Conservation (phyloP, 2,329 filamentous ascomycete species). For the Phyllachora maydis region DNA sequence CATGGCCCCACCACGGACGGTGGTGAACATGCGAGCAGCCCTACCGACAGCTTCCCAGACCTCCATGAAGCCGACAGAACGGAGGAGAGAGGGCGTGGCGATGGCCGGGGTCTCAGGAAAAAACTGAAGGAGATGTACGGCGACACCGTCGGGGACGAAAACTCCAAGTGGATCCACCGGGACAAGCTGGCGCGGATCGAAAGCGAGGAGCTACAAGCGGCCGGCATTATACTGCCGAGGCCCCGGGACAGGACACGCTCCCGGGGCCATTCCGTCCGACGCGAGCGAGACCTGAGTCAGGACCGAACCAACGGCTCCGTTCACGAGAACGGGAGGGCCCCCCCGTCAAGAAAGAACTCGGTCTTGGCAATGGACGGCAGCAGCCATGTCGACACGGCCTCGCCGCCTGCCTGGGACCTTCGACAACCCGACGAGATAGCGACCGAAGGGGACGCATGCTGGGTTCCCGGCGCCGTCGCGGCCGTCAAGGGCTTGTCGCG, state of each 20-base stretch:
- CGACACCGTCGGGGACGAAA: constrained; percentile 22
- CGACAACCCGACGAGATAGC: constrained; percentile 61
- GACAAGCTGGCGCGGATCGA: constrained; percentile 72
- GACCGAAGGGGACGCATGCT: constrained; percentile 31
- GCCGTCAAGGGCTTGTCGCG: constrained; percentile 47
- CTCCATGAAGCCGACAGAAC: constrained; percentile 12
- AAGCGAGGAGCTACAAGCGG: constrained; percentile 59
- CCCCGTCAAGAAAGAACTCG: constrained; percentile 25
- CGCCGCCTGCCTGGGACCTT: constrained; percentile 43
- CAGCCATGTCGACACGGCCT: constrained; percentile 15
- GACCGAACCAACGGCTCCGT: too few species aligned
- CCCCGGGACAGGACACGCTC: constrained; percentile 29
- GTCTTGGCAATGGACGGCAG: constrained; percentile 15
- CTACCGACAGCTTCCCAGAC: constrained; percentile 23
- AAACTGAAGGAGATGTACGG: constrained; percentile 10
- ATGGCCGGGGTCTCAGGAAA: too few species aligned
- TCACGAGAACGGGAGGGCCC: constrained; percentile 6
- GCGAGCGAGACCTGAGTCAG: constrained; percentile 11
- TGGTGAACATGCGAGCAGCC: constrained; percentile 16
- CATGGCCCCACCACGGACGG: constrained; percentile 20
- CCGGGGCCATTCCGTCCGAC: constrained; percentile 16
- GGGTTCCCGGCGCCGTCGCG: constrained; percentile 25
- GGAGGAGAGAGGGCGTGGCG: constrained; percentile 4
- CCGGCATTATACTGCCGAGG: constrained; percentile 43
- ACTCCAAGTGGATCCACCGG: constrained; percentile 67